phyloP scores from a whole-genome alignment of 805 yeast genomes.

The Saccharomycopsis malanga region DNA sequence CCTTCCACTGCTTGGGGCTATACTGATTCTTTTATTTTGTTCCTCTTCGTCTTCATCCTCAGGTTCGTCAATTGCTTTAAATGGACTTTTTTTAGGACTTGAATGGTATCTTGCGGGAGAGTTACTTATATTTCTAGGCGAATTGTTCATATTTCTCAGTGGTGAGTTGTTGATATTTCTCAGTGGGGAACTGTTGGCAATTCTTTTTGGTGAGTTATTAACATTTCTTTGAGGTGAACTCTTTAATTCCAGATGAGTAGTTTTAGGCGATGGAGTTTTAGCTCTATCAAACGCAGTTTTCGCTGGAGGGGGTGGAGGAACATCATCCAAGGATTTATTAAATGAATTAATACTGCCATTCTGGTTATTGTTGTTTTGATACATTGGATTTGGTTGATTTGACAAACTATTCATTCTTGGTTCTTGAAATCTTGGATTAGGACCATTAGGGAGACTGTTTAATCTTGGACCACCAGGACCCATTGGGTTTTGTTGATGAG shows the following conservation, averaged over 20 bases:
- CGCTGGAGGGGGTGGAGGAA: conserved; percentile 7
- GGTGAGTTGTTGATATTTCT: too few relatives aligned
- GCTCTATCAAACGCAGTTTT: conserved; percentile 11
- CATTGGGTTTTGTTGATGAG: not conserved
- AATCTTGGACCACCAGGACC: too few relatives aligned
- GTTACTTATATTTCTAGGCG: too few relatives aligned
- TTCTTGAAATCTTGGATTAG: conserved; percentile 1
- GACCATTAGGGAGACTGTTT: conserved; percentile 1
- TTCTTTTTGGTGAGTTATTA: too few relatives aligned
- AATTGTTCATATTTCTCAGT: too few relatives aligned
- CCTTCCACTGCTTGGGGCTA: not conserved
- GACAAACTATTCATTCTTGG: conserved; percentile 1
- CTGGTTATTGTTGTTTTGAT: not conserved
- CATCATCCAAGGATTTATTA: not conserved
- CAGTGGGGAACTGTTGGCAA: too few relatives aligned
- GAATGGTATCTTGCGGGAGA: too few relatives aligned
- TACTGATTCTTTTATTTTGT: not conserved
- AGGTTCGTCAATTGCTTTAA: not conserved
- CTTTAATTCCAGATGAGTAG: too few relatives aligned
- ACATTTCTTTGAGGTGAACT: too few relatives aligned
- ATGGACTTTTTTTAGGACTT: not conserved
- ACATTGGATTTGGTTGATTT: not conserved
- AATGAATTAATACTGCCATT: not conserved
- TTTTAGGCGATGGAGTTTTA: conserved; percentile 14
- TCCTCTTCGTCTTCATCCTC: not conserved